Conservation (phyloP, 1,139 yeast genomes). For the Scheffersomyces cryptocercus region DNA sequence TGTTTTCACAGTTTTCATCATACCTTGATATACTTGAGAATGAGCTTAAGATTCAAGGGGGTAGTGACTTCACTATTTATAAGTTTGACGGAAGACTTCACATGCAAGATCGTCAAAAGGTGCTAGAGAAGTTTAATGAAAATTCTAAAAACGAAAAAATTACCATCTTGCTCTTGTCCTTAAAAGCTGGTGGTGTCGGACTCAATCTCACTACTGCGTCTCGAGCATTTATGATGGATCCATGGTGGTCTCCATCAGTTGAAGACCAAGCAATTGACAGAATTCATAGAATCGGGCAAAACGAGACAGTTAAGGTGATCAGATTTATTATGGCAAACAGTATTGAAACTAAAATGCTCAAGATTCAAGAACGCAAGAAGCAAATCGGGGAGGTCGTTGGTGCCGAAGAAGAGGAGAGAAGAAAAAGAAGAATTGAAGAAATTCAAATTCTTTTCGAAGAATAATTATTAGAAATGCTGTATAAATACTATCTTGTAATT, state of each 20-base stretch:
- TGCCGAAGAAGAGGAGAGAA: constrained; percentile 73
- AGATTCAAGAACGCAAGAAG: constrained; percentile 83
- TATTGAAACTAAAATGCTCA: constrained; percentile 88
- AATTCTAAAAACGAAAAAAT: constrained; percentile 31
- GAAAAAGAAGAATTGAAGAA: constrained; percentile 77
- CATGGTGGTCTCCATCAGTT: constrained; percentile 97
- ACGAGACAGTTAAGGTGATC: constrained; percentile 66
- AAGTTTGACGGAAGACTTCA: constrained; percentile 84
- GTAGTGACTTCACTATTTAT: constrained; percentile 47
- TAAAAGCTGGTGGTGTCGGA: constrained; percentile 97
- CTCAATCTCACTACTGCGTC: constrained; percentile 85
- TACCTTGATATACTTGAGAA: constrained; percentile 73
- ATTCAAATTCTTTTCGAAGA: constrained; percentile 73
- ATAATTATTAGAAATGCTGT: constrained; percentile 10
- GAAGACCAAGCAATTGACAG: constrained; percentile 96
- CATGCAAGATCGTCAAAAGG: constrained; percentile 63
- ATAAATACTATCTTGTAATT: neutral
- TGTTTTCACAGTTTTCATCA: constrained; percentile 88
- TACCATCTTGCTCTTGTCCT: constrained; percentile 66
- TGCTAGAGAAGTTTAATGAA: constrained; percentile 55
- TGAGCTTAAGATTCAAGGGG: constrained; percentile 51
- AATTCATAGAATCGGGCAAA: constrained; percentile 89
- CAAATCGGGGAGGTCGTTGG: constrained; percentile 86
- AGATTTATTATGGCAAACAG: constrained; percentile 81
- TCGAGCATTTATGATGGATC: constrained; percentile 90